These are phyloP conservation scores for Gossypium australe DNA, from an alignment of 345 rosid genomes.

Conservation along the genomic window DNA sequence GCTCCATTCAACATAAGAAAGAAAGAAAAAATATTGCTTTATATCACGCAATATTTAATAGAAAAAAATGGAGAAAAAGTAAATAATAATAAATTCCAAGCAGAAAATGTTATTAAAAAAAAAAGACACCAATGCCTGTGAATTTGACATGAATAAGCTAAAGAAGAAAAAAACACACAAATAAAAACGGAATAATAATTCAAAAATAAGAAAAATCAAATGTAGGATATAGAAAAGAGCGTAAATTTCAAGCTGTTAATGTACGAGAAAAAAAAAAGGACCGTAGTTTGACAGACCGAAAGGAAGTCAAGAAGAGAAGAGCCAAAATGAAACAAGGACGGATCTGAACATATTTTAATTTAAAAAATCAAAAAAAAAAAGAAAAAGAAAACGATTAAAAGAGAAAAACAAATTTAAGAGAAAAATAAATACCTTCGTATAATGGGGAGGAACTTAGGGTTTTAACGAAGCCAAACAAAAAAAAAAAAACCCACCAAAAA, in stretches of 20 bases:
- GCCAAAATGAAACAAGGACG: conserved; percentile 34
- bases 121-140: conserved; percentile 7
- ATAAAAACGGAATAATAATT: not conserved
- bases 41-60: not conserved
- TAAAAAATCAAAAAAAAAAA: not conserved
- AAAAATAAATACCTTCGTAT: conserved; percentile 19
- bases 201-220: conserved; percentile 5
- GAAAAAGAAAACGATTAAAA: not conserved
- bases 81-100: not conserved
- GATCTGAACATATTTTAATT: not conserved
- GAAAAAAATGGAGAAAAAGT: not conserved
- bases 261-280: not conserved
- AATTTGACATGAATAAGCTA: conserved; percentile 18
- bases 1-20: not conserved
- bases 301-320: not conserved
- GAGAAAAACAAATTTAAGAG: not conserved
- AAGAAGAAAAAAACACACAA: not conserved
- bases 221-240: conserved; percentile 7
- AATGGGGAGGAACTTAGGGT: conserved; percentile 45
- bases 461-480: conserved; percentile 21
- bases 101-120: not conserved
- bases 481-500: not conserved
- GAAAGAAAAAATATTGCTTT: not conserved
- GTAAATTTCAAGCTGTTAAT: conserved; percentile 2
- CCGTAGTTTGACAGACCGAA: conserved; percentile 6